Evolutionary conservation across 2,329 filamentous ascomycete genomes (phyloP), one percentile per base, ranked within the genome.

Genomic region (Thielaviopsis ethacetica): DNA sequence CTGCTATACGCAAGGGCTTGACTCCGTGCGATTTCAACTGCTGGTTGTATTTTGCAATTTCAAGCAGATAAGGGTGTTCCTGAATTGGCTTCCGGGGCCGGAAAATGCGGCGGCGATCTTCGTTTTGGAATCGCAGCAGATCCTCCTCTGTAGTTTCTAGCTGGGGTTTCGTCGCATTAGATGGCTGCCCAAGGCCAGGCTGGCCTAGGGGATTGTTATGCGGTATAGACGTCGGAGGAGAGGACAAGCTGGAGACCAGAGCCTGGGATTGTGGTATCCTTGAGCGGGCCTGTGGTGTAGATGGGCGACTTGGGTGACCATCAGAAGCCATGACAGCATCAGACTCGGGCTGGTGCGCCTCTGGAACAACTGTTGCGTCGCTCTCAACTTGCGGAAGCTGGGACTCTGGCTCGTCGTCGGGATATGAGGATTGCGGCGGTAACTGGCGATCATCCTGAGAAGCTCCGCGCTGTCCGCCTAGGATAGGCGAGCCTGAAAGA

Each of bases 51-150:
- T 76, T 73, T 0, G 73, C 78, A 64, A 74, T 77, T 62, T 83
- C 80, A 3, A 82, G 68, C 5, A 77, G 68, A 62, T 82, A 83
- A 3, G 80, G 80, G 52, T 81, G 78, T 64, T 82, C 72, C 65
- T 83, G 80, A 6, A 82, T 82, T 1, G 79, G 79, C 62, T 82
- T 83, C 21, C 80, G 74, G 1, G 78, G 78, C 6, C 80, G 73
- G n/a, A 83, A 68, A 3, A 76, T 79, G 38, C 79, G 73, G 24
- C 30, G 38, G 27, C 19, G 21, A 3, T 50, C n/a, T 26, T 57
- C 55, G 34, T 57, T 51, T 51, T 57, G 55, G n/a, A 57, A 57
- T 4, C 15, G 55, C 44, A 57, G 44, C 2, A 57, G 26, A 21
- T 51, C 38, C 26, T 57, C 44, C 6, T 15, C 38, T n/a, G 55